A percentile compares a stretch with the other conserved stretches of the same genome.
phyloP scores from a whole-genome alignment of 371 early-diverging fungal genomes.

The Funneliformis caledonium region DNA sequence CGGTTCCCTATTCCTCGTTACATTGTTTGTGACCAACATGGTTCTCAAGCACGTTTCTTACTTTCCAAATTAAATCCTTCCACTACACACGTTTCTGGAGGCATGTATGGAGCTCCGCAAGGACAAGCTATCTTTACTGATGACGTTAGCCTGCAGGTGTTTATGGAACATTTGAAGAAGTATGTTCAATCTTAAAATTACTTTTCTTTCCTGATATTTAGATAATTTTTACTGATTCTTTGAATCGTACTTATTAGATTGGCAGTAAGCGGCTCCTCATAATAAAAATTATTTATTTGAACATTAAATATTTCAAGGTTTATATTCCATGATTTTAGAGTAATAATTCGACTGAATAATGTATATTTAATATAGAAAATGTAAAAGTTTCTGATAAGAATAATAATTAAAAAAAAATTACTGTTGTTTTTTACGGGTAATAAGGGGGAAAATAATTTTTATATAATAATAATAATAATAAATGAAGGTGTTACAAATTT shows the following conservation, averaged over 20 bases:
- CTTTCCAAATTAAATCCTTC: conserved; percentile 98
- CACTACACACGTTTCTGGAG: conserved; percentile 86
- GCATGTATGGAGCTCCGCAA: conserved; percentile 65
- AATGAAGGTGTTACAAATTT: too few species aligned
- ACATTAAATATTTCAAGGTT: too few species aligned
- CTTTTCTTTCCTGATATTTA: not conserved
- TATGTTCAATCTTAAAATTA: conserved; percentile 44
- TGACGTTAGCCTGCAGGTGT: conserved; percentile 96
- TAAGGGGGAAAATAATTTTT: too few species aligned
- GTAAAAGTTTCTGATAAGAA: too few species aligned
- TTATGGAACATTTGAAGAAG: conserved; percentile 96
- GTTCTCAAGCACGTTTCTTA: conserved; percentile 99
- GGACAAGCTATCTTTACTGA: conserved; percentile 94
- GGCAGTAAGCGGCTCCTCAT: conserved; percentile 33
- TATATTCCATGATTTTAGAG: too few species aligned
- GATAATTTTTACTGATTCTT: not conserved
- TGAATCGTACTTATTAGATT: not conserved
- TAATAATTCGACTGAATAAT: too few species aligned
- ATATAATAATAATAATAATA: too few species aligned
- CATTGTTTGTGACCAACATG: conserved; percentile 96
- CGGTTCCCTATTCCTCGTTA: conserved; percentile 99
- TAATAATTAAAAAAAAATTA: too few species aligned
- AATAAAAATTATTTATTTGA: not conserved
- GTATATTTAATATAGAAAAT: too few species aligned
- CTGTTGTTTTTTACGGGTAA: too few species aligned